phyloP scores from a whole-genome alignment of 495 filamentous ascomycete species.

The Penicillium waksmanii region DNA sequence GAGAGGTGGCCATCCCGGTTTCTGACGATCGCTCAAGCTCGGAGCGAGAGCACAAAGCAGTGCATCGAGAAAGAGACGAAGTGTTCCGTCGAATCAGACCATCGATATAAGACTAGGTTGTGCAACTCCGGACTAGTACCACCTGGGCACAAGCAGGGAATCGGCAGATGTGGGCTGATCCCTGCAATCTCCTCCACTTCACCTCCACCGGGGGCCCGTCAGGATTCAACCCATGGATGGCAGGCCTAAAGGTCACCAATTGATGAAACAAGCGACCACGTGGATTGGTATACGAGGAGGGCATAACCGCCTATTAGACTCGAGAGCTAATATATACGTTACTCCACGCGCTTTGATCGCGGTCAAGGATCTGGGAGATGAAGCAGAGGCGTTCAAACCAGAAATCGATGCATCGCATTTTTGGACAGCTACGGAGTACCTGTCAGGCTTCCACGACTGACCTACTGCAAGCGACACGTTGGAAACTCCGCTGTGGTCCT shows the following conservation, averaged over 20 bases:
- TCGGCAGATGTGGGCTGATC: conserved; percentile 29
- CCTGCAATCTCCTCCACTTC: conserved; percentile 29
- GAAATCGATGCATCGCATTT: neutral
- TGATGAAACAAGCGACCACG: conserved; percentile 20
- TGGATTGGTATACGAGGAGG: conserved; percentile 16
- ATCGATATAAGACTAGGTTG: conserved; percentile 2
- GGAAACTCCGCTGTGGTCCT: conserved; percentile 26
- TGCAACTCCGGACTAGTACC: conserved; percentile 5
- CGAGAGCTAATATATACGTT: conserved; percentile 2
- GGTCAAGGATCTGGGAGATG: neutral
- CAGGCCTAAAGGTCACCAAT: neutral
- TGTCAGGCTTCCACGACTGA: conserved; percentile 9
- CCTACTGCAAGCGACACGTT: neutral
- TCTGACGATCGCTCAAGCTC: conserved; percentile 5
- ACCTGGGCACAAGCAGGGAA: conserved; percentile 8
- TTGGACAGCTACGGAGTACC: neutral
- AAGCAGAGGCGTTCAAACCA: neutral
- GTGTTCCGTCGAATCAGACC: conserved; percentile 22
- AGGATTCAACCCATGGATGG: conserved; percentile 6
- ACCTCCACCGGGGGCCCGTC: conserved; percentile 4
- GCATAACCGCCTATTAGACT: neutral
- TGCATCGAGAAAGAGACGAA: neutral
- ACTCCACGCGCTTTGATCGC: conserved; percentile 14
- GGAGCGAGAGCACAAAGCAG: neutral
- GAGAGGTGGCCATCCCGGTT: conserved; percentile 15